Base-by-base conservation (phyloP, 2,329 filamentous ascomycete genomes). In the Cladosporium sp. region DNA sequence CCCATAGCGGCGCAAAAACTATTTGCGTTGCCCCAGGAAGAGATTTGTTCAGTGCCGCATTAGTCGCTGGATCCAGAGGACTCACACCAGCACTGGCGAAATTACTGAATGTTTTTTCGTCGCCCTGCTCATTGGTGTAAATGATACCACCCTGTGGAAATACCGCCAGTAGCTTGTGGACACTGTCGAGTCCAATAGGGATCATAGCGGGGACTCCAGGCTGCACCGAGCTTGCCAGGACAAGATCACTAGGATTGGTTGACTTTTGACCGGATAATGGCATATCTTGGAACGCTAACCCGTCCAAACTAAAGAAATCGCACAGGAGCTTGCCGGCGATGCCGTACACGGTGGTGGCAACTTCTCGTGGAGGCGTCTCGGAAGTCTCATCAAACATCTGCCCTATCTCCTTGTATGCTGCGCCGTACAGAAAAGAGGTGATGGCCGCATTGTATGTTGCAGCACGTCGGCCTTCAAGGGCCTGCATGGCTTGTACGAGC, bases 1-100 rank as follows among this genome's bases (percentile, higher is more conserved):
- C 66, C 44, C 41, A 67, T 10, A 67, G 26, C 7, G 66, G 66
- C 54, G 51, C 51, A n/a, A 67, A 36, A 34, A 67, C 7, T 4
- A 67, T 24, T 30, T 67, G 66, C 7, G 44, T 21, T 3, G 66
- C 34, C 11, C 21, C 57, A 11, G 55, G 62, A 18, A 67, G 38
- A 10, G 38, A 44, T 44, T 3, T n/a, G 4, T 44, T 10, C 38
- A 44, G 4, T 8, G 38, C 38, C 10, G 38, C 38, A 44, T 44
- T 44, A 10, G 38, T 44, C 7, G 38, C 38, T 10, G 18, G 3
- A 44, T 44, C 18, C 38, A 44, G 10, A 7, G 38, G 38, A n/a
- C 18, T 44, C 18, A 44, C 38, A 10, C 38, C 18, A 44, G 6
- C 38, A n/a, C 7, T 44, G 18, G 2, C 38, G 18, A 44, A 44